Conservation (phyloP, 345 rosid species). For the Eucalyptus cladocalyx region DNA sequence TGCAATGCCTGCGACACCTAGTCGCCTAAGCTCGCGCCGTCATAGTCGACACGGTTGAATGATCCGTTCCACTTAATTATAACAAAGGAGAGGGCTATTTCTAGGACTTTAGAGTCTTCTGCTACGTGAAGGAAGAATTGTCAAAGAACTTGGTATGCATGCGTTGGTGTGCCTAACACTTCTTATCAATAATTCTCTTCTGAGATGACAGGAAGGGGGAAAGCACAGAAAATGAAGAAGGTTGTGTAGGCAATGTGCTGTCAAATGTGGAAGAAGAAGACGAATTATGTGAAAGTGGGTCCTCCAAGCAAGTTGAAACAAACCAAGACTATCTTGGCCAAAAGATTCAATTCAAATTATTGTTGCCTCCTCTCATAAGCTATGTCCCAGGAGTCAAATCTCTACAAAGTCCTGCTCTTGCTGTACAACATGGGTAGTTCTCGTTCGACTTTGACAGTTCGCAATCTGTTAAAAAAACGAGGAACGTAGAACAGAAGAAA, state of each 20-base stretch:
- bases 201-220: not conserved
- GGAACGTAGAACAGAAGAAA: not conserved
- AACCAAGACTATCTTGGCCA: not conserved
- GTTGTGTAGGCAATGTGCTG: not conserved
- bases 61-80: not conserved
- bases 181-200: not conserved
- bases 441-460: not conserved
- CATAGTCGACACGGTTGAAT: not conserved
- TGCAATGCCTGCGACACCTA: not conserved
- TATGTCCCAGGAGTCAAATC: not conserved
- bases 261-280: not conserved
- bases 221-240: not conserved
- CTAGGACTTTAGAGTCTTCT: not conserved
- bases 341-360: not conserved
- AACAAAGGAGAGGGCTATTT: not conserved
- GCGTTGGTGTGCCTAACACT: not conserved
- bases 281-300: not conserved
- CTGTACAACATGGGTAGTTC: not conserved
- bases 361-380: not conserved
- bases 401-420: not conserved
- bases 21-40: not conserved
- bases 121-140: not conserved
- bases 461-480: not conserved
- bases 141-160: not conserved
- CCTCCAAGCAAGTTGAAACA: not conserved